Evolutionary conservation across 2,329 filamentous ascomycete genomes (phyloP), one percentile per base, ranked within the genome.

Genomic region (Pyrenochaeta sp.): DNA sequence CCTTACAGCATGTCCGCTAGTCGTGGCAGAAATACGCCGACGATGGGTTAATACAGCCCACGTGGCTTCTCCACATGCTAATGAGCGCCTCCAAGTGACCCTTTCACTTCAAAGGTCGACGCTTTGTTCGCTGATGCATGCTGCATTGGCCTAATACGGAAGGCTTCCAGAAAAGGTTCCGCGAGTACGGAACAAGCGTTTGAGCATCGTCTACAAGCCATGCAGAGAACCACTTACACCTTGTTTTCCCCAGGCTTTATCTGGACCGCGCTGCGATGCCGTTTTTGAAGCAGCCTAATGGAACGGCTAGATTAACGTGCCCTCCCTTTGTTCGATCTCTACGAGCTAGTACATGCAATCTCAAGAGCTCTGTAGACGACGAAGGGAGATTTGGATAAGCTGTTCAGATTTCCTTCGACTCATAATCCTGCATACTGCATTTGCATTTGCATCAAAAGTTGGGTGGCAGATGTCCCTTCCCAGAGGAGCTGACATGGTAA

Each of bases 1-100:
- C 82, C 82, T 34, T 84, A 83, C 66, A 82, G 80, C 65, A 82
- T 83, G 81, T 78, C 79, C 7, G 67, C 75, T 19, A 79, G 75
- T 28, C 76, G 74, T 53, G 81, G 80, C n/a, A 69, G 73, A 34
- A 77, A 73, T 36, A 79, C 77, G 19, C 77, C 77, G 8, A 72
- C 66, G 22, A 52, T 56, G 49, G 24, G 54, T n/a, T 70, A 46
- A 62, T 8, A 5, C 24, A 5, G 5, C 25, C 22, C 30, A 24
- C 34, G 12, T n/a, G 22, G 36, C 10, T 24, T 22, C 15, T 28
- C 40, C 25, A n/a, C 9, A 28, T 44, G 2, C 24, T n/a, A 13
- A 44, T 8, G 24, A 27, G 15, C 12, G 5, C 13, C 24, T 5
- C 3, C 24, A 27, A 4, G 12, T 44, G 7, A 44, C 2, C 8